These are phyloP conservation scores for Apophysomyces elegans DNA, from an alignment of 371 early-diverging fungal genomes.

Conservation along the genomic window DNA sequence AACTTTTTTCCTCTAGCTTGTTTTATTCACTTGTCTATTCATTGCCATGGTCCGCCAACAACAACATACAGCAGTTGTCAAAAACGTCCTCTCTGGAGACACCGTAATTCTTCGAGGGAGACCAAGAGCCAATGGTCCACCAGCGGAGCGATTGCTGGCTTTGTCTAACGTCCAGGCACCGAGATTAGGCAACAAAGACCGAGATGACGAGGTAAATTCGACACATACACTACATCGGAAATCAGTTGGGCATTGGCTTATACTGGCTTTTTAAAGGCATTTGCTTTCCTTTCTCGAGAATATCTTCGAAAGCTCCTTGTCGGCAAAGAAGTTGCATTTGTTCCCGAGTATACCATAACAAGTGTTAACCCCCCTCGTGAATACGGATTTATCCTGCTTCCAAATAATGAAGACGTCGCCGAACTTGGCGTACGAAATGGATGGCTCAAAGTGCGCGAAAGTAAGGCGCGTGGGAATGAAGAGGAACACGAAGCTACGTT, in stretches of 20 bases:
- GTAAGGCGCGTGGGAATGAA: slow-evolving; percentile 43
- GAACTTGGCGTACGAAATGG: slow-evolving; percentile 79
- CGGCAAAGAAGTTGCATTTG: slow-evolving; percentile 89
- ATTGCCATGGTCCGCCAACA: slow-evolving; percentile 10
- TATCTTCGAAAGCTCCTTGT: slow-evolving; percentile 85
- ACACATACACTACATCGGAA: not conserved
- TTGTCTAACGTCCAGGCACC: slow-evolving; percentile 87
- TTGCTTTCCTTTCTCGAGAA: slow-evolving; percentile 89
- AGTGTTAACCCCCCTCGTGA: slow-evolving; percentile 69
- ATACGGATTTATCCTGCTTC: slow-evolving; percentile 65
- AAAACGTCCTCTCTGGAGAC: slow-evolving; percentile 91
- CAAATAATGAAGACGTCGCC: slow-evolving; percentile 75
- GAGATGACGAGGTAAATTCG: slow-evolving; percentile 75
- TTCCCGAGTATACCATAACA: slow-evolving; percentile 73
- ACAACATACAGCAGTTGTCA: slow-evolving; percentile 69
- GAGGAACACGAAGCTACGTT: slow-evolving; percentile 60
- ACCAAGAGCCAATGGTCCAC: slow-evolving; percentile 79
- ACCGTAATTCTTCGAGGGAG: slow-evolving; percentile 86
- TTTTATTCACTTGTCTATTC: not conserved
- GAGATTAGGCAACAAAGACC: slow-evolving; percentile 80
- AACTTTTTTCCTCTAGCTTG: not conserved
- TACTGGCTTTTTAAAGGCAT: slow-evolving; percentile 56
- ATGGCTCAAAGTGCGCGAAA: slow-evolving; percentile 81
- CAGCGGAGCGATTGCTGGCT: slow-evolving; percentile 84
- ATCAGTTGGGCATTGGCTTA: not conserved